phyloP scores from a whole-genome alignment of 1,284 basidiomycete genomes.

The Sporisorium exsertum region DNA sequence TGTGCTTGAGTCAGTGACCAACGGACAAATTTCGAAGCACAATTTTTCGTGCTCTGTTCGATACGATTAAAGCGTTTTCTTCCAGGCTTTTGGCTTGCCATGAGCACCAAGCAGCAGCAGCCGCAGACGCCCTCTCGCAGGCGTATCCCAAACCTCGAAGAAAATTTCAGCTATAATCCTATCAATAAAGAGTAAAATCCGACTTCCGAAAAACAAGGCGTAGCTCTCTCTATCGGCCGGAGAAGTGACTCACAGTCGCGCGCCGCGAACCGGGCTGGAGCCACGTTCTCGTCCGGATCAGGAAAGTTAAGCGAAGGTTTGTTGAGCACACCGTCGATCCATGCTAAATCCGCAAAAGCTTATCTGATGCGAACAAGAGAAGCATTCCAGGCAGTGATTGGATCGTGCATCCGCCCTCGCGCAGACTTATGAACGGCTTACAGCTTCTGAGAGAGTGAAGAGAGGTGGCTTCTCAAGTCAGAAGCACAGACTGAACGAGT shows the following conservation, averaged over 20 bases:
- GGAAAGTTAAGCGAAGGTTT: slow-evolving; percentile 6
- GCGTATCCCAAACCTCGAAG: too few relatives aligned
- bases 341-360: neutral
- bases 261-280: neutral
- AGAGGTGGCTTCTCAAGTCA: too few relatives aligned
- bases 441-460: neutral
- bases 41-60: too few relatives aligned
- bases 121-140: neutral
- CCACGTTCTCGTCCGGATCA: neutral
- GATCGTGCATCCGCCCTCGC: neutral
- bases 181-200: neutral
- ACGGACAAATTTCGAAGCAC: too few relatives aligned
- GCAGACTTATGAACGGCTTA: neutral
- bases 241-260: too few relatives aligned
- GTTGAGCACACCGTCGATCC: slow-evolving; percentile 1
- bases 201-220: neutral
- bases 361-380: slow-evolving; percentile 1
- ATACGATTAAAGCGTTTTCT: neutral
- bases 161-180: neutral
- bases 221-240: neutral
- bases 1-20: slow-evolving; percentile 3
- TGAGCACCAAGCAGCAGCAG: neutral
- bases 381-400: neutral
- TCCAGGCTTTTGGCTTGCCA: neutral
- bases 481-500: too few relatives aligned